phyloP scores from a whole-genome alignment of 1,284 basidiomycete species.

The Bjerkandera adusta region DNA sequence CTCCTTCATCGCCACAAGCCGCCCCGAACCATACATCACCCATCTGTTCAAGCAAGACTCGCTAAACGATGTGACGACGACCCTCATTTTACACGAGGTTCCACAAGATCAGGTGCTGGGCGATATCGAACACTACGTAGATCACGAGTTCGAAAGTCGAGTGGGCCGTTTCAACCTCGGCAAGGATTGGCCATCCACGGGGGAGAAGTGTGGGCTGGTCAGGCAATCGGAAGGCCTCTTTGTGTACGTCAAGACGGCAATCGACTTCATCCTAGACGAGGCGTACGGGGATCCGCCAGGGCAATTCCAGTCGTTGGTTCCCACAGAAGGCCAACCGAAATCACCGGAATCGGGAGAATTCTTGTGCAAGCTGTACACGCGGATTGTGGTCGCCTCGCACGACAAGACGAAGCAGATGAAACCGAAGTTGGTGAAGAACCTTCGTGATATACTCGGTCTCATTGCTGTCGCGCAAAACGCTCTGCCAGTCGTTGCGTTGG shows the following conservation, averaged over 20 bases:
- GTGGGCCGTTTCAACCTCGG: conserved; percentile 7
- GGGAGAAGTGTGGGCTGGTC: conserved; percentile 14
- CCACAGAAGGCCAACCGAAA: no score
- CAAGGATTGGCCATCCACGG: conserved; percentile 16
- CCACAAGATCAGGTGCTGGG: conserved; percentile 10
- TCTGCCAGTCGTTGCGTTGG: background rate
- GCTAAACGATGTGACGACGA: conserved; percentile 4
- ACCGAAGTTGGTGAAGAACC: background rate
- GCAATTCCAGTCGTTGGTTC: background rate
- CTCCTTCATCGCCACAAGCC: conserved; percentile 25
- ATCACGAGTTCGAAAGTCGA: conserved; percentile 1
- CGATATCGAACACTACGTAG: conserved; percentile 21
- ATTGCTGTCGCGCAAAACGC: background rate
- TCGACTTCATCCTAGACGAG: conserved; percentile 18
- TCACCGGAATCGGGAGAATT: no score
- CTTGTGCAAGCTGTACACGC: background rate
- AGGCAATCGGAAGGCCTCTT: conserved; percentile 21
- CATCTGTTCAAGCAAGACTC: conserved; percentile 11
- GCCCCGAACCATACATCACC: conserved; percentile 22
- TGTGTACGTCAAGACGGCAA: conserved; percentile 24
- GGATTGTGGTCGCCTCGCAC: background rate
- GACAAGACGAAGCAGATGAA: no score
- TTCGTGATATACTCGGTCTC: background rate
- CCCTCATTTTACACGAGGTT: conserved; percentile 20
- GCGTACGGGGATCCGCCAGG: background rate